phyloP scores from a whole-genome alignment of 176 grass and related monocot genomes.

The Chrysopogon serrulatus region DNA sequence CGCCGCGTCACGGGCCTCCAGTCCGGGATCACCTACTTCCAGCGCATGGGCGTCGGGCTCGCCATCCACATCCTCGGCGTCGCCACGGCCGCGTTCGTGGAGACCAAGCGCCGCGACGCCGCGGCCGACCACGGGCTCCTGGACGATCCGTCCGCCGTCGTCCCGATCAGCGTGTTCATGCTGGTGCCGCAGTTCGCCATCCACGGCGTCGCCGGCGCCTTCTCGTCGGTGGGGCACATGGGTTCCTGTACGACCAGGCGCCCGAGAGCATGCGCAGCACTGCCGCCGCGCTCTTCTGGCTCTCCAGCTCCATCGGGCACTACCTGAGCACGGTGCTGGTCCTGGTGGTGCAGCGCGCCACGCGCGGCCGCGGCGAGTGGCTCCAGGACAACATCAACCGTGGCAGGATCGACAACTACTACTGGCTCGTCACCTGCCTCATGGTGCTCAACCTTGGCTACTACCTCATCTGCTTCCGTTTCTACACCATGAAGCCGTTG shows the following conservation, averaged over 20 bases:
- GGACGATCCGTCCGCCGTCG: conserved; percentile 3
- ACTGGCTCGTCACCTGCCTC: conserved; percentile 61
- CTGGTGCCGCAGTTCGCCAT: conserved; percentile 73
- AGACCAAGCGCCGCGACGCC: conserved; percentile 33
- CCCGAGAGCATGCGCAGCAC: conserved; percentile 90
- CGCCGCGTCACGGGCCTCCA: conserved; percentile 41
- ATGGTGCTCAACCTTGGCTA: conserved; percentile 61
- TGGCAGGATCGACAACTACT: conserved; percentile 66
- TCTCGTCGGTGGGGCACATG: conserved; percentile 63
- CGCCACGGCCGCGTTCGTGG: conserved; percentile 50
- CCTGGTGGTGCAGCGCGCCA: conserved; percentile 53
- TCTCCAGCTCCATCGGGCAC: conserved; percentile 49
- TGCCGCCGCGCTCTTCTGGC: conserved; percentile 71
- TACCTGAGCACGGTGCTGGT: conserved; percentile 73
- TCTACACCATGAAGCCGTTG: conserved; percentile 65
- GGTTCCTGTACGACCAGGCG: conserved; percentile 79
- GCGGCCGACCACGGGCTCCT: conserved; percentile 39
- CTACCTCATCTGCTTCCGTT: conserved; percentile 54
- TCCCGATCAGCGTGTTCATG: conserved; percentile 73
- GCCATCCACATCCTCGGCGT: conserved; percentile 40
- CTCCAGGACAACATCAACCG: conserved; percentile 79
- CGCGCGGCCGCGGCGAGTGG: conserved; percentile 47
- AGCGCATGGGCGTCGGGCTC: conserved; percentile 65
- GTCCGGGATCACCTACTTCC: conserved; percentile 60
- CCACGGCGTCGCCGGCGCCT: conserved; percentile 56